Conservation (phyloP, 2,329 filamentous ascomycete genomes). For the Lecanicillium sp. region DNA sequence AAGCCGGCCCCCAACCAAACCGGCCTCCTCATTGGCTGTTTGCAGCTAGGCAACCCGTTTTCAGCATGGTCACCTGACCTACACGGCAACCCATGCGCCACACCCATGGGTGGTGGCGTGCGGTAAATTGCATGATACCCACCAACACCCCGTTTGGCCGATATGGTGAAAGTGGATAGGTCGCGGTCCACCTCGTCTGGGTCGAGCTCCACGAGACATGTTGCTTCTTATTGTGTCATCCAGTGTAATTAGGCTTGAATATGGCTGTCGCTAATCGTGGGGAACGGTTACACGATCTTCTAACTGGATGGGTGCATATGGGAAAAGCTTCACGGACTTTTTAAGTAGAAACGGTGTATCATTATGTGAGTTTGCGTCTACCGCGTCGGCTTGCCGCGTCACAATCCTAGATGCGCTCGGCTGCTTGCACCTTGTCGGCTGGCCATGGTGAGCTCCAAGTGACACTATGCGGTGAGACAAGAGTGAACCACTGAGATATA, state of each 20-base stretch:
- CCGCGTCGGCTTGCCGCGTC: too few species aligned
- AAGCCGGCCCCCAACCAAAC: too few species aligned
- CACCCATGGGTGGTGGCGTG: slow-evolving; percentile 7
- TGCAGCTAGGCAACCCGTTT: slow-evolving; percentile 6
- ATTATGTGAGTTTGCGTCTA: too few species aligned
- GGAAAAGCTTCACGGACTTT: too few species aligned
- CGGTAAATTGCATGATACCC: slow-evolving; percentile 8
- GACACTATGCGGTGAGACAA: too few species aligned
- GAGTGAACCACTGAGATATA: too few species aligned
- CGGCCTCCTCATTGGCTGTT: background rate
- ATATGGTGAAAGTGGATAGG: slow-evolving; percentile 6
- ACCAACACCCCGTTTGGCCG: slow-evolving; percentile 5
- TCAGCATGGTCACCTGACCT: slow-evolving; percentile 7
- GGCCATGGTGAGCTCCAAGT: too few species aligned
- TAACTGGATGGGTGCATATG: background rate
- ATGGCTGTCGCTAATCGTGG: background rate
- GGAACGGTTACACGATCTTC: background rate
- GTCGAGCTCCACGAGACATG: too few species aligned
- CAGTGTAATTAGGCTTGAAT: background rate
- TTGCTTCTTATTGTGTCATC: background rate
- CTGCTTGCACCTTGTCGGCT: too few species aligned
- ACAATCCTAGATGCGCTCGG: too few species aligned
- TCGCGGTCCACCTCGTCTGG: slow-evolving; percentile 1
- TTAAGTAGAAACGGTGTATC: too few species aligned
- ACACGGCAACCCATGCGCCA: slow-evolving; percentile 7